A percentile compares a stretch with the other conserved stretches of the same genome.
phyloP scores from a whole-genome alignment of 2,329 filamentous ascomycete species.

The Chalaropsis ovoidea region DNA sequence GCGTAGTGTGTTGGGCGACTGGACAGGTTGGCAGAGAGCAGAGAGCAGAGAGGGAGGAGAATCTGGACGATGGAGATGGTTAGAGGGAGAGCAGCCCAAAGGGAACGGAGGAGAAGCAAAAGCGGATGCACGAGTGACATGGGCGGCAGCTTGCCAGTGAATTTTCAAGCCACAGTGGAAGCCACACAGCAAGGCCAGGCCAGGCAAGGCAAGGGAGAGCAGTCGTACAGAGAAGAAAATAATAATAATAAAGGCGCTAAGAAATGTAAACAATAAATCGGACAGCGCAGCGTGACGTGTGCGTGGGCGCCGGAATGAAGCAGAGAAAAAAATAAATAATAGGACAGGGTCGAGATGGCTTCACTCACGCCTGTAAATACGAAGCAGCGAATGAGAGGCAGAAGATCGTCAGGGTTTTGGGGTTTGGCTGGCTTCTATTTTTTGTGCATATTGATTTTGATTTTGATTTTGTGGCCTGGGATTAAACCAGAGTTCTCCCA shows the following conservation, averaged over 20 bases:
- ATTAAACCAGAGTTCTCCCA: conserved; percentile 13
- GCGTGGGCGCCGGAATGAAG: background rate
- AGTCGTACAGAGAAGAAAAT: background rate
- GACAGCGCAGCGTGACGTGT: background rate
- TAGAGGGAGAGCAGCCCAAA: conserved; percentile 8
- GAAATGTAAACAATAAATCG: background rate
- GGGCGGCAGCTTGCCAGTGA: background rate
- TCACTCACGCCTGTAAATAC: conserved; percentile 7
- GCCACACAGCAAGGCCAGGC: background rate
- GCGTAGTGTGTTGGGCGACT: background rate
- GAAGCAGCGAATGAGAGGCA: background rate
- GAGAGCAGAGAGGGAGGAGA: background rate
- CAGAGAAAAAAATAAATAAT: background rate
- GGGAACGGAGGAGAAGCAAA: background rate
- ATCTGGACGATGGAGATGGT: background rate
- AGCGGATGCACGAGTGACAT: background rate
- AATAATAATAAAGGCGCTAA: background rate
- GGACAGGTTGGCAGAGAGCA: background rate
- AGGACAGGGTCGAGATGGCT: background rate
- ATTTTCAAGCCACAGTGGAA: conserved; percentile 5
- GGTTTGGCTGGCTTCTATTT: background rate
- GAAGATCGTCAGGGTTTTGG: conserved; percentile 12
- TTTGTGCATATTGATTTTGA: background rate
- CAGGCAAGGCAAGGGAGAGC: background rate
- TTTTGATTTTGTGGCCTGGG: background rate